Evolutionary conservation across 208 protist species (phyloP), one percentile per base, ranked within the genome.

Genomic region (Crithidia expoeki): DNA sequence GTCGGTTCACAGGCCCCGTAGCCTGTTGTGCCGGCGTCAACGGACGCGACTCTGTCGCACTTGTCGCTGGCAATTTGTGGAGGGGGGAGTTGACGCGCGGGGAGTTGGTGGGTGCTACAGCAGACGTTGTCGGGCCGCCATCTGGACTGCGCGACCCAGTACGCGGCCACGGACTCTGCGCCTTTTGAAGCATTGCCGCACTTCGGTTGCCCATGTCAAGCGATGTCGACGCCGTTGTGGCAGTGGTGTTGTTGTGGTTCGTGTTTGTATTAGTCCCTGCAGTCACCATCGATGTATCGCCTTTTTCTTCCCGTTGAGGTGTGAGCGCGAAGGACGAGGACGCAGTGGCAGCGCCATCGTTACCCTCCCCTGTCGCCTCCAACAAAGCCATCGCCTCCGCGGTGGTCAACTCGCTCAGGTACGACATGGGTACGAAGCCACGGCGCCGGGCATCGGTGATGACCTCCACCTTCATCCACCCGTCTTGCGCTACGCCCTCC

Each of bases 391-490:
- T 57, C 16, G 53, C 61, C 47, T 72, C 67, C 5, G 61, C 46
- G 12, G 64, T 57, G 17, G 61, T 71, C 46, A 81, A 58, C 44
- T 88, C 74, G n/a, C 55, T 74, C n/a, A 94, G 55, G 64, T 94
- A 93, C 47, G 85, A 91, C 14, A 86, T 50, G 4, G 91, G 91
- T 23, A 94, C 88, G 65, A 96, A 96, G 34, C 91, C 91, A 36
- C 79, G 76, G 6, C 88, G 79, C 9, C 56, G 58, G 9, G 44
- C 28, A 21, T 84, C 79, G 23, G 56, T 40, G 40, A 71, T 30
- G 4, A 84, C 76, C 49, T 86, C 77, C 11, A 94, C 86, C 77
- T 90, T 90, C 16, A 94, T 77, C 89, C 91, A 96, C 11, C 91
- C 91, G 66, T 96, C 89, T 38, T 89, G 85, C 2, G 74, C 74